Percentiles rank a stretch among this genome's conserved stretches.
These are phyloP conservation scores for Rhipidocladum racemiflorum DNA, from an alignment of 176 grass and related monocot genomes.

Conservation along the genomic window DNA sequence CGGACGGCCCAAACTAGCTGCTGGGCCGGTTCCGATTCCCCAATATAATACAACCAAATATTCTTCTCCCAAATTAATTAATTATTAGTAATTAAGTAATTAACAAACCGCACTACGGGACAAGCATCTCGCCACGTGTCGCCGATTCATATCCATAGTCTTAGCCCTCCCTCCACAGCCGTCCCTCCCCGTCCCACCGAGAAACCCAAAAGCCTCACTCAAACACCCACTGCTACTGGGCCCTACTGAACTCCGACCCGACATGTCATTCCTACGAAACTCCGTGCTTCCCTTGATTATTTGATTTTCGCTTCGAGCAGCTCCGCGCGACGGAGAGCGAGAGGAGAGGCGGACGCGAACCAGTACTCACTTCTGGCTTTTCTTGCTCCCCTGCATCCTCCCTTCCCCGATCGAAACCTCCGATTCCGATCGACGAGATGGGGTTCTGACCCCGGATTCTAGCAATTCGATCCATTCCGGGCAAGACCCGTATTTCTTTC, in stretches of 20 bases:
- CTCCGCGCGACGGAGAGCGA: not conserved
- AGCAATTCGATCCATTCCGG: not conserved
- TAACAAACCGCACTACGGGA: not conserved
- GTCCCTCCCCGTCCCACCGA: not conserved
- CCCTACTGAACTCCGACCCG: accelerated
- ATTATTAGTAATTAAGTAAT: not conserved
- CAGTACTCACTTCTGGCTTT: not conserved
- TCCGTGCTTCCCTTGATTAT: not conserved
- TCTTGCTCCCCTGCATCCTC: not conserved
- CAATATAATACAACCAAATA: too few relatives aligned
- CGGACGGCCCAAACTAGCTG: too few relatives aligned
- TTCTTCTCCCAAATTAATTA: too few relatives aligned
- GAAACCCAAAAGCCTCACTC: not conserved
- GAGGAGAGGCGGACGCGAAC: not conserved
- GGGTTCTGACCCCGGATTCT: not conserved
- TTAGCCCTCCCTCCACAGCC: not conserved
- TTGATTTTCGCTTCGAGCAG: not conserved
- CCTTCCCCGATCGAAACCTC: not conserved
- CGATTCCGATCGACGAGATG: not conserved
- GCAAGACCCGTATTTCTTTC: not conserved
- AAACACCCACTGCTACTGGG: not conserved
- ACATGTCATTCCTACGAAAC: not conserved
- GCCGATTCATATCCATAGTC: not conserved
- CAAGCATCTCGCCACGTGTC: not conserved
- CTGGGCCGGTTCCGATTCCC: too few relatives aligned